Conservation (phyloP, 129 eudicot species). For the Lactuca saligna region DNA sequence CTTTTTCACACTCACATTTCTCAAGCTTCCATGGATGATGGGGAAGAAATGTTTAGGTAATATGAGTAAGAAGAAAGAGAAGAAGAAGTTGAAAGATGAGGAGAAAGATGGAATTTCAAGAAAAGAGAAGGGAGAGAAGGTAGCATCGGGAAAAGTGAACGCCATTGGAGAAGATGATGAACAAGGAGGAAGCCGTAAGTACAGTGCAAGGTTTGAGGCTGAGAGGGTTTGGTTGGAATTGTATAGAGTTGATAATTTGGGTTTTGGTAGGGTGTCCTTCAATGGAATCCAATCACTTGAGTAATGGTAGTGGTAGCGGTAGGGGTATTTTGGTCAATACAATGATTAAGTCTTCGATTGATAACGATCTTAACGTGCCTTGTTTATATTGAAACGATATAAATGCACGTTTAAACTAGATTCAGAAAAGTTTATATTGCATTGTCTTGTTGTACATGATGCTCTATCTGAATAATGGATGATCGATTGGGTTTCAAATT, state of each 20-base stretch:
- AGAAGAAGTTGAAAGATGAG: slow-evolving; percentile 24
- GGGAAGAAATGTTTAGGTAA: slow-evolving; percentile 47
- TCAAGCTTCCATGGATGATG: slow-evolving; percentile 62
- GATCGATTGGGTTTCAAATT: slow-evolving; percentile 9
- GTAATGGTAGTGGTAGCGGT: slow-evolving; percentile 4
- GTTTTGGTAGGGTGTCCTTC: slow-evolving; percentile 93
- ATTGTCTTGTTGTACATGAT: neutral
- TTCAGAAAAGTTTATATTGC: neutral
- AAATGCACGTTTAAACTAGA: slow-evolving; percentile 10
- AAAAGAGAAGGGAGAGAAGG: slow-evolving; percentile 14
- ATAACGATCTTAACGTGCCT: slow-evolving; percentile 12
- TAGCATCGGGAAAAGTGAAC: slow-evolving; percentile 14
- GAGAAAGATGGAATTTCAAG: slow-evolving; percentile 20
- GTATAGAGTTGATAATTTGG: slow-evolving; percentile 76
- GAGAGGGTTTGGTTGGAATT: slow-evolving; percentile 79
- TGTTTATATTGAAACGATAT: neutral
- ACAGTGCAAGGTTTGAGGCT: slow-evolving; percentile 58
- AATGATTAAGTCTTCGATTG: slow-evolving; percentile 8
- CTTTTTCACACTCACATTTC: slow-evolving; percentile 50
- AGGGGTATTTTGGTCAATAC: neutral
- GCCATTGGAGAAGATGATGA: slow-evolving; percentile 31
- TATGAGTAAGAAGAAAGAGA: slow-evolving; percentile 32
- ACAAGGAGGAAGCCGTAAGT: slow-evolving; percentile 25
- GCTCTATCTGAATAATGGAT: neutral
- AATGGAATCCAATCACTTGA: slow-evolving; percentile 54